These are phyloP conservation scores for Mycena vitilis DNA, from an alignment of 768 basidiomycete genomes.

Conservation along the genomic window DNA sequence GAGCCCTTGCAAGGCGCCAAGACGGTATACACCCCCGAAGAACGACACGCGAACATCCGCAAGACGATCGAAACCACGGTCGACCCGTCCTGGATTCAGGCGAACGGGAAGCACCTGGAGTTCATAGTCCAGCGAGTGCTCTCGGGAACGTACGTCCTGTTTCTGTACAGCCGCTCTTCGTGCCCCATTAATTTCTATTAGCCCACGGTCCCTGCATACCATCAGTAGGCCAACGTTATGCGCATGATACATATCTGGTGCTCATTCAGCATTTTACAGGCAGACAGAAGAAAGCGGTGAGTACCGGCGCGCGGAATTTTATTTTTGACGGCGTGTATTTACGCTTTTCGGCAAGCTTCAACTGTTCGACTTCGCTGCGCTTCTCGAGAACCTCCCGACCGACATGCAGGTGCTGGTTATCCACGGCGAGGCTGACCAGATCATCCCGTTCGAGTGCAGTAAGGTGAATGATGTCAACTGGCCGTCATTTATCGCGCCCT, in stretches of 20 bases:
- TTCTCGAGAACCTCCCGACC: conserved; percentile 43
- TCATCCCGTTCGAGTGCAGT: conserved; percentile 49
- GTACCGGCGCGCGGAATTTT: not conserved
- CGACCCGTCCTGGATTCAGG: conserved; percentile 26
- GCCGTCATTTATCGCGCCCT: not conserved
- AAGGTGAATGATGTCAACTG: conserved; percentile 36
- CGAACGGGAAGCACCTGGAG: conserved; percentile 20
- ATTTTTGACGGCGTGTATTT: not conserved
- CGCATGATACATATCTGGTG: not conserved
- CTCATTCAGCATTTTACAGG: conserved; percentile 19
- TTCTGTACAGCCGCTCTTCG: not conserved
- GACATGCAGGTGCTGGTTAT: conserved; percentile 52
- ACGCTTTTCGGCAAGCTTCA: conserved; percentile 39
- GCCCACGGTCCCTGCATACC: conserved; percentile 30
- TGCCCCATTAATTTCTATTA: conserved; percentile 7
- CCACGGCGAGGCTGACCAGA: conserved; percentile 53
- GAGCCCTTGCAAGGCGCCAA: conserved; percentile 4
- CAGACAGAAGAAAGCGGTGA: conserved; percentile 35
- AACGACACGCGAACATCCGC: conserved; percentile 26
- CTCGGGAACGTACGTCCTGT: conserved; percentile 18
- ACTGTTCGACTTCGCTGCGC: conserved; percentile 46
- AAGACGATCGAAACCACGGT: conserved; percentile 28
- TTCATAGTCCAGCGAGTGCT: conserved; percentile 30
- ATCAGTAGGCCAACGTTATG: conserved; percentile 25
- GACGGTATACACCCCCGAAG: conserved; percentile 13